Base-by-base conservation (phyloP, 805 yeast species). In the Clavispora santaluciae region DNA sequence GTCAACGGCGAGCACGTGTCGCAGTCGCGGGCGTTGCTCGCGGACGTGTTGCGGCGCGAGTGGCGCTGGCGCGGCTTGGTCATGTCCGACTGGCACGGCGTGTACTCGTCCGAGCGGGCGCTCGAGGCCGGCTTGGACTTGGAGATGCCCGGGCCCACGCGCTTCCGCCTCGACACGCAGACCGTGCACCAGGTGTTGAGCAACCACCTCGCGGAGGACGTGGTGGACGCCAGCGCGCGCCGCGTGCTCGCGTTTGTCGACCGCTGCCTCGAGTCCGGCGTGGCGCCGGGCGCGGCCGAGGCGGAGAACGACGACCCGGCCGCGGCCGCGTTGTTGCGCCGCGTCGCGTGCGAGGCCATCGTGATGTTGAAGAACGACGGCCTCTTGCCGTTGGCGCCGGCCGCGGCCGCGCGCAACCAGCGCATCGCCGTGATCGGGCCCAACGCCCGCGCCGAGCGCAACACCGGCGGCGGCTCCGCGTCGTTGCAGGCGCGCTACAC, bases 401-500 rank as follows among this genome's bases (percentile, higher is more conserved):
- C 23, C 3, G 25, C 30, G 22, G 33, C 39, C 35, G 38, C 48
- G 24, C 70, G 66, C 41, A 43, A 53, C 33, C 66, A 67, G 40
- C 61, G 51, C 18, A 64, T 71, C 31, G 76, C 78, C 1, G 72
- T 80, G 23, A 74, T 80, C 50, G 86, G 86, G 3, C 83, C 83
- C 25, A 78, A 75, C 46, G 83, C 76, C 16, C 74, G 66, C 46
- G 60, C 58, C 25, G 64, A 75, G 16, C 64, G 71, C 29, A 70
- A 64, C 46, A 72, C 77, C 9, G 84, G 86, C 41, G 85, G 85
- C 44, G 86, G 86, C 11, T 78, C 83, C n/a, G 83, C 84, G 23
- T 65, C 78, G 10, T 59, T 76, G 48, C 55, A 60, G 9, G 72
- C 80, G 5, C 67, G 74, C 49, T 75, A 78, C 56, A 63, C 68